phyloP scores from a whole-genome alignment of 768 basidiomycete genomes.

The Fomitopsis serialis region DNA sequence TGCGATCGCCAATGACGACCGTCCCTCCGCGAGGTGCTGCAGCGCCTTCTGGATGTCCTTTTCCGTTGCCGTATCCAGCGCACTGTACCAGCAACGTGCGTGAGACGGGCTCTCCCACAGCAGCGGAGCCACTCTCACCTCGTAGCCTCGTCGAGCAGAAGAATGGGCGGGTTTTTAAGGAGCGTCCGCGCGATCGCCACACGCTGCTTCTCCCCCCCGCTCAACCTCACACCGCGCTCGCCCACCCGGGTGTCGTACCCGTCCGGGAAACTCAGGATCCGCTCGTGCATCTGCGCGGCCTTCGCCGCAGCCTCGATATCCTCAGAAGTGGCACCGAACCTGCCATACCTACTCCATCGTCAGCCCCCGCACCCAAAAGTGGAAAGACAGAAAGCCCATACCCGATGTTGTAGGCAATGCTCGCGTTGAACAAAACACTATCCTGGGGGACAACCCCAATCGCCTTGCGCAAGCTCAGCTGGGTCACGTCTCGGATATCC shows the following conservation, averaged over 20 bases:
- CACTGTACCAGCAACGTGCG: constrained; percentile 33
- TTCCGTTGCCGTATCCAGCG: constrained; percentile 87
- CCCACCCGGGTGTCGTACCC: constrained; percentile 85
- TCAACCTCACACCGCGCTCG: constrained; percentile 81
- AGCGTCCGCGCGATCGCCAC: constrained; percentile 85
- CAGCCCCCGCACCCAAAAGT: not conserved
- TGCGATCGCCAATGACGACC: constrained; percentile 74
- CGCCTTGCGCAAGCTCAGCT: constrained; percentile 67
- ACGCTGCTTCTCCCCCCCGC: constrained; percentile 87
- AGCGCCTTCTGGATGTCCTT: constrained; percentile 86
- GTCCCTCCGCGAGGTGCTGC: constrained; percentile 69
- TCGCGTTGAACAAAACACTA: constrained; percentile 65
- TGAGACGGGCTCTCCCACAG: not conserved
- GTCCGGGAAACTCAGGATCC: constrained; percentile 79
- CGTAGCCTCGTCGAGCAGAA: constrained; percentile 76
- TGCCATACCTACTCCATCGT: constrained; percentile 54
- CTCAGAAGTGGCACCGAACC: constrained; percentile 60
- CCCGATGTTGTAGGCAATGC: constrained; percentile 71
- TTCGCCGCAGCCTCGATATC: constrained; percentile 77
- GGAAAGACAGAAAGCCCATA: constrained; percentile 16
- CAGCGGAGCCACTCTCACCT: constrained; percentile 35
- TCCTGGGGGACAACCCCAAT: constrained; percentile 94
- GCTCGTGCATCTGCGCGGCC: constrained; percentile 85
- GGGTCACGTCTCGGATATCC: constrained; percentile 85
- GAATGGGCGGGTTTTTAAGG: constrained; percentile 78